A percentile compares a stretch with the other conserved stretches of the same genome.
phyloP scores from a whole-genome alignment of 164 flowering plant genomes.

The Malania oleifera region DNA sequence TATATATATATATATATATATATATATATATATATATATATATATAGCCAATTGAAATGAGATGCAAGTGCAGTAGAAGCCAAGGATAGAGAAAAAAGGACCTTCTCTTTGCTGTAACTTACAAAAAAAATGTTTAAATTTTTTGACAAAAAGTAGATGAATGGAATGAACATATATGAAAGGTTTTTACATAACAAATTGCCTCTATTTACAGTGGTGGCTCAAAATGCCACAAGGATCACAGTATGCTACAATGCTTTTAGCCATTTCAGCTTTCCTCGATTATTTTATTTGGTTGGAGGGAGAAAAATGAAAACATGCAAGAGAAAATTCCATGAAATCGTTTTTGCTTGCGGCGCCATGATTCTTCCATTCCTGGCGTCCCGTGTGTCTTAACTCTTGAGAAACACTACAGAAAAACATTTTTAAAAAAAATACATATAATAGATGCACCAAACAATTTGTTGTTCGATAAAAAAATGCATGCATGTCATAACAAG shows the following conservation, averaged over 20 bases:
- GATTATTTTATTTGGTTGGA: conserved; percentile 16
- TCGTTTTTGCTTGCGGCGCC: neutral
- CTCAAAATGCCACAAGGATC: conserved; percentile 19
- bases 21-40: too few relatives aligned
- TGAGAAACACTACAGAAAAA: conserved; percentile 1
- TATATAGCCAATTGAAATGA: too few relatives aligned
- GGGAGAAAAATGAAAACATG: conserved; percentile 9
- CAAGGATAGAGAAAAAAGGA: too few relatives aligned
- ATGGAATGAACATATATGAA: conserved; percentile 26
- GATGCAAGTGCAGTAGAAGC: too few relatives aligned
- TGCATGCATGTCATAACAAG: too few relatives aligned
- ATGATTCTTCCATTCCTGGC: neutral
- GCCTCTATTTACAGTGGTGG: conserved; percentile 26
- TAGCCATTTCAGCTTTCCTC: conserved; percentile 8
- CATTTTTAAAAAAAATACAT: too few relatives aligned
- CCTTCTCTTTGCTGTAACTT: too few relatives aligned
- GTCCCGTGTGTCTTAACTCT: neutral
- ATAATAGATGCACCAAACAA: too few relatives aligned
- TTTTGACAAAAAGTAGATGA: conserved; percentile 10
- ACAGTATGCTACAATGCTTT: conserved; percentile 19
- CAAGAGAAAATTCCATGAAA: neutral
- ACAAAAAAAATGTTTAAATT: neutral
- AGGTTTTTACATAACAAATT: conserved; percentile 16
- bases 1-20: too few relatives aligned
- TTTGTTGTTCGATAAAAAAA: too few relatives aligned